These are phyloP conservation scores for Mucor velutinosus DNA, from an alignment of 371 early-diverging fungal species.

Conservation along the genomic window DNA sequence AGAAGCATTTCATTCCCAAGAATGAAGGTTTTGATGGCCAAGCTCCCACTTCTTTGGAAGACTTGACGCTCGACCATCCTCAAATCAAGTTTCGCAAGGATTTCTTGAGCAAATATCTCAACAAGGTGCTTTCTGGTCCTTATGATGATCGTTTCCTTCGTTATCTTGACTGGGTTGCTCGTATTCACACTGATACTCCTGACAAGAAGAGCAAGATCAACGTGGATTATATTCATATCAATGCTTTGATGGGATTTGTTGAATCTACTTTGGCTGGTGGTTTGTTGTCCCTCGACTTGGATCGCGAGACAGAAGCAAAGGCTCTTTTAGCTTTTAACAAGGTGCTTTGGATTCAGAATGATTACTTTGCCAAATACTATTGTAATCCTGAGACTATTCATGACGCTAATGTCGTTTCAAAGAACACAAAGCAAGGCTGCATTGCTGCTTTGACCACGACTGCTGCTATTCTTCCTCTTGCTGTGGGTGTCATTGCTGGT, in stretches of 20 bases:
- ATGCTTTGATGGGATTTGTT: conserved; percentile 78
- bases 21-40: conserved; percentile 68
- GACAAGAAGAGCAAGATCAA: conserved; percentile 76
- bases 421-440: neutral
- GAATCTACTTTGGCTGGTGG: conserved; percentile 67
- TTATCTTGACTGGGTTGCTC: conserved; percentile 80
- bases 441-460: conserved; percentile 10
- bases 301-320: conserved; percentile 56
- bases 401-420: neutral
- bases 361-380: conserved; percentile 82
- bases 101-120: conserved; percentile 73
- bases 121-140: conserved; percentile 70
- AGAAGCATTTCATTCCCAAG: conserved; percentile 64
- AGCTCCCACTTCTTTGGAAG: conserved; percentile 43
- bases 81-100: conserved; percentile 86
- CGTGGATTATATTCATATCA: conserved; percentile 84
- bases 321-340: conserved; percentile 80
- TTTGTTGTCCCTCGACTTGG: conserved; percentile 61
- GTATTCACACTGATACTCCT: conserved; percentile 70
- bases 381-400: conserved; percentile 37
- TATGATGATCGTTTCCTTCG: conserved; percentile 75
- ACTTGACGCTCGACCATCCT: conserved; percentile 62
- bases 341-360: conserved; percentile 89
- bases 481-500: conserved; percentile 35
- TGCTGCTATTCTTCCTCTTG: conserved; percentile 23